Base-by-base conservation (phyloP, 441 rosid genomes). In the Lepidium campestre region DNA sequence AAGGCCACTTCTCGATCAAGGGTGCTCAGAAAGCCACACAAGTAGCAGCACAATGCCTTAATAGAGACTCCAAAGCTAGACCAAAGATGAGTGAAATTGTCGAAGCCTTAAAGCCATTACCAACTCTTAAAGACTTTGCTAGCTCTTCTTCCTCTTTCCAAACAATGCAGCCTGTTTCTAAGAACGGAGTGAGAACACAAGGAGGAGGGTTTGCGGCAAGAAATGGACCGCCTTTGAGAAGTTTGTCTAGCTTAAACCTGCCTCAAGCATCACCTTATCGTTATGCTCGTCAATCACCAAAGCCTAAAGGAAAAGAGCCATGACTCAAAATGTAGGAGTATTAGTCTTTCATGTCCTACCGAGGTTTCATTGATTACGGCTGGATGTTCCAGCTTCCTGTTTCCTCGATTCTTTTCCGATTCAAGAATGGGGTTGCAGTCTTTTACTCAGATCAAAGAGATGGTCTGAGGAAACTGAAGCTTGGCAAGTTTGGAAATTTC, bases 21-120 rank as follows among this genome's bases (percentile, higher is more conserved):
- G 91, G 86, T 19, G 82, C 91, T 67, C 89, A 84, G 72, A 86
- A 82, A 66, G 87, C 91, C 13, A 71, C 83, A 32, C 89, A 84
- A 73, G 64, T 86, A 50, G 91, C 89, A 0, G 86, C 87, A 0
- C 87, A 75, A 12, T 86, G 91, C 46, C 89, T 86, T 63, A 82
- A 85, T 74, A 80, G 91, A 56, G 91, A 86, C 75, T 85, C 84
- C 10, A 86, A 82, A 75, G 72, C 76, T 68, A 82, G 91, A 78
- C 91, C 91, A 1, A 77, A 77, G 36, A 86, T 86, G 91, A 82
- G 82, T 67, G 91, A 82, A 70, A 83, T 86, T 32, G 81, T 86
- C 0, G 84, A 82, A 65, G 64, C 67, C 5, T 76, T 86, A 32
- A 83, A 82, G 60, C 86, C 86, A 11, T 68, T 86, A 29, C 89